Evolutionary conservation across 2,329 filamentous ascomycete species (phyloP).

Genomic region (Hymenotorrendiella dingleyae): DNA sequence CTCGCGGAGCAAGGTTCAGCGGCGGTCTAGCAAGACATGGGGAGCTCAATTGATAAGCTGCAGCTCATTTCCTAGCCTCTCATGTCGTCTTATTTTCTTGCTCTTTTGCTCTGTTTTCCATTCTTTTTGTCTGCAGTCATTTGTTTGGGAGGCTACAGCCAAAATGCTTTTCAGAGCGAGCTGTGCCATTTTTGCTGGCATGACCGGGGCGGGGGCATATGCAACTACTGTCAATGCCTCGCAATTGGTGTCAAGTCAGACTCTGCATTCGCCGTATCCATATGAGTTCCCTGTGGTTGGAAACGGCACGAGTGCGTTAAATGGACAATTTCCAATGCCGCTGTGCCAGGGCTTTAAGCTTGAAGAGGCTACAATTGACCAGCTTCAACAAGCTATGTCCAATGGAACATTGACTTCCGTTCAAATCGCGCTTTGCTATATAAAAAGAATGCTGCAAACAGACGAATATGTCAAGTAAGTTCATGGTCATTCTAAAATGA

Average conservation of each 20-base stretch:
- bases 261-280: slow-evolving; percentile 28
- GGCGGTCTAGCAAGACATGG: neutral
- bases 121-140: too few relatives aligned
- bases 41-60: neutral
- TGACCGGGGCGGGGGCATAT: neutral
- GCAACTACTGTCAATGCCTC: neutral
- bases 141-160: too few relatives aligned
- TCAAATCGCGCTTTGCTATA: slow-evolving; percentile 56
- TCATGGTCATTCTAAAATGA: slow-evolving; percentile 10
- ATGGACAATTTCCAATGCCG: slow-evolving; percentile 52
- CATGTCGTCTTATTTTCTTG: neutral
- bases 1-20: neutral
- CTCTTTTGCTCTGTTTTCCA: neutral
- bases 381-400: slow-evolving; percentile 54
- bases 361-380: slow-evolving; percentile 64
- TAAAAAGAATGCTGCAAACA: slow-evolving; percentile 54
- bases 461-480: slow-evolving; percentile 57
- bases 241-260: slow-evolving; percentile 19
- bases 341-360: slow-evolving; percentile 53
- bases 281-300: slow-evolving; percentile 35
- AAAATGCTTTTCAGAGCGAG: neutral
- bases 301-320: slow-evolving; percentile 24
- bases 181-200: neutral
- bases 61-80: too few relatives aligned
- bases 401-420: slow-evolving; percentile 50